These are phyloP conservation scores for Cicer yamashitae DNA, from an alignment of 306 rosid genomes.

Conservation along the genomic window DNA sequence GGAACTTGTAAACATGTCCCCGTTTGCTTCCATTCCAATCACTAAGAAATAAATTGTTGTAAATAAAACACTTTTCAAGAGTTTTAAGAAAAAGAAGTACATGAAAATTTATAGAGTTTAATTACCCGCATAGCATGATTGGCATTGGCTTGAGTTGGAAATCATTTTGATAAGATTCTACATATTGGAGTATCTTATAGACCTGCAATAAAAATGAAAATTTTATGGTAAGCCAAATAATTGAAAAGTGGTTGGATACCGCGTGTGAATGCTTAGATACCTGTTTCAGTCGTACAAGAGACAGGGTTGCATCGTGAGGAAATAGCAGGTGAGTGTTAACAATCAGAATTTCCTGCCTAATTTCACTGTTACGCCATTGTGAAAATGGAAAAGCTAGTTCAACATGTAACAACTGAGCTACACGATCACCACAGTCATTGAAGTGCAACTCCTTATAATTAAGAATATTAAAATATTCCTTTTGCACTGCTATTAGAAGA, in stretches of 20 bases:
- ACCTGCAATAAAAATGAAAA: conserved; percentile 55
- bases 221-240: conserved; percentile 11
- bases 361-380: conserved; percentile 48
- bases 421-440: conserved; percentile 68
- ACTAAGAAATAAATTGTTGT: conserved; percentile 52
- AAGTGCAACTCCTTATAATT: conserved; percentile 65
- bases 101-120: conserved; percentile 18
- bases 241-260: background rate
- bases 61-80: conserved; percentile 14
- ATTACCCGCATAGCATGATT: conserved; percentile 90
- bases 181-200: conserved; percentile 81
- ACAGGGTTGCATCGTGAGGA: conserved; percentile 66
- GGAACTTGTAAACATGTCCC: conserved; percentile 95
- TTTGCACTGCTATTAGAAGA: conserved; percentile 65
- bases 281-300: conserved; percentile 62
- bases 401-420: conserved; percentile 67
- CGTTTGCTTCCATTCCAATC: conserved; percentile 99
- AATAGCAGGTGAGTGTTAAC: conserved; percentile 65
- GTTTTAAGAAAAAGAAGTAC: background rate
- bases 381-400: conserved; percentile 52
- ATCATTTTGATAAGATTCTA: conserved; percentile 86
- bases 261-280: conserved; percentile 42
- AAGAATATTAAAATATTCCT: conserved; percentile 57
- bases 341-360: conserved; percentile 62
- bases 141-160: conserved; percentile 89